Base-by-base conservation (phyloP, 2,329 filamentous ascomycete species). In the Alternaria gaisen region DNA sequence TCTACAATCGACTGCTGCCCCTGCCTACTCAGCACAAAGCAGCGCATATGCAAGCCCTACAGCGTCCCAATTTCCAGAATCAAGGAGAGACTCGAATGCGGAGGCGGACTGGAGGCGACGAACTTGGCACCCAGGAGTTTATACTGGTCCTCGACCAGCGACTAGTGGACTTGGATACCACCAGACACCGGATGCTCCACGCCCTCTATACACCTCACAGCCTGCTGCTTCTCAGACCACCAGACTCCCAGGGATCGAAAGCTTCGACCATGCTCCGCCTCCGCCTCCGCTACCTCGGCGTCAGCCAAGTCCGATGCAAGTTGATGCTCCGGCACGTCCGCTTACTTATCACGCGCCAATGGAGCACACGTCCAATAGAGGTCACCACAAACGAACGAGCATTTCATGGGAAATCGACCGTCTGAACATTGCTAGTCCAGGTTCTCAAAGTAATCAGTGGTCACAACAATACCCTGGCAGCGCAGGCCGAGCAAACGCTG, bases 111-210 rank as follows among this genome's bases (percentile, higher is more conserved):
- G 89, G 86, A 88, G 93, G 65, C 85, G 94, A 63, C 87, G 93
- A 54, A 97, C 94, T 3, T 97, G 94, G 94, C 94, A 97, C 78
- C 92, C 93, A 0, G 91, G 93, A 63, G 91, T 88, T 11, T 83
- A 84, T 60, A 85, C 86, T 16, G 79, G 79, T 63, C 84, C 85
- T 61, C 83, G 88, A 32, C 87, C 89, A 50, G 85, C 87, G 16
- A 91, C 89, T 14, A 94, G 91, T 78, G 87, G 90, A 16, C 78
- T 97, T 54, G 91, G 87, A 70, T 91, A 92, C 65, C 91, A 92
- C 40, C 88, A 91, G 63, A 92, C 88, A 5, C 88, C 91, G 6
- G 87, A 89, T 70, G 72, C 88, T 78, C 74, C 88, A 81, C 79
- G 86, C 80, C 75, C 87, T 75, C 71, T 87, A 72, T 79, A 86